Conservation (phyloP, 208 protist species). For the Acanthamoeba lenticulata region DNA sequence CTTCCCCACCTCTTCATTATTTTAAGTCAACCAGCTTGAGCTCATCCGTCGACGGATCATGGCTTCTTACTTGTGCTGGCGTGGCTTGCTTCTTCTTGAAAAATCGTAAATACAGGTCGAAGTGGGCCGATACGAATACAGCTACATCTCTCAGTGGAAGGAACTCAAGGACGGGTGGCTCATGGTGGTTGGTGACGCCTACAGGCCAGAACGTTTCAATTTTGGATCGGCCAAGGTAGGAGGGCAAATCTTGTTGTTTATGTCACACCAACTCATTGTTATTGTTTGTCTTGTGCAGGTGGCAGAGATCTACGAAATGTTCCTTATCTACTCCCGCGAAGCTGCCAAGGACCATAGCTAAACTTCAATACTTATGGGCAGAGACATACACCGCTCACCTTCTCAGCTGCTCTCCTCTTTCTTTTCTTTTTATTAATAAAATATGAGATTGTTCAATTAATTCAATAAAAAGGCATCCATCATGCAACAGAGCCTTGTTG, state of each 20-base stretch:
- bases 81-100: no score
- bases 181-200: conserved; percentile 57
- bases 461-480: no score
- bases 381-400: no score
- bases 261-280: neutral
- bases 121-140: conserved; percentile 26
- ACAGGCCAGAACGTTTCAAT: conserved; percentile 53
- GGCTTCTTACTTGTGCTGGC: no score
- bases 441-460: no score
- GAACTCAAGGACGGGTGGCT: neutral
- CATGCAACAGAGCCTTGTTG: no score
- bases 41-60: no score
- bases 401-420: no score
- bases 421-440: no score
- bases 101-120: conserved; percentile 13
- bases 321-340: conserved; percentile 14
- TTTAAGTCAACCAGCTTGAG: no score
- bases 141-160: conserved; percentile 58
- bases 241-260: neutral
- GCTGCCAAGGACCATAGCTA: neutral
- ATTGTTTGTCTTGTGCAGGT: neutral
- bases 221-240: conserved; percentile 47
- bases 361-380: no score
- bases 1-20: neutral
- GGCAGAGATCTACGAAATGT: neutral